phyloP scores from a whole-genome alignment of 441 rosid genomes.

The Euphorbia corollata region DNA sequence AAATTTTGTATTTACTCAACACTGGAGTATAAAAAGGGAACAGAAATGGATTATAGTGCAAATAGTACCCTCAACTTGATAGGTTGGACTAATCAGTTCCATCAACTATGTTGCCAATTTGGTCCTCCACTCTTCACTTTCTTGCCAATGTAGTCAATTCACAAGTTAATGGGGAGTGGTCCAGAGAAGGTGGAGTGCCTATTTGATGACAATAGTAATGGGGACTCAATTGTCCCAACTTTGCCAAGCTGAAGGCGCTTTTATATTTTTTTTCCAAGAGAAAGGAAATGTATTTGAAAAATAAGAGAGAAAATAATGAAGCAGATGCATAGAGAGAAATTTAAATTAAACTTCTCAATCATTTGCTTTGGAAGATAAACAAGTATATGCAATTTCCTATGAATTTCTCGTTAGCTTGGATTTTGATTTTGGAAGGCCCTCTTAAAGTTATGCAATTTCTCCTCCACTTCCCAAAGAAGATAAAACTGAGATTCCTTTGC shows the following conservation, averaged over 20 bases:
- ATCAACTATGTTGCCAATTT: neutral
- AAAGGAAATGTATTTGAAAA: neutral
- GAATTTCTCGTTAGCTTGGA: neutral
- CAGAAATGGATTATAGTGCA: neutral
- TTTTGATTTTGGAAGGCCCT: neutral
- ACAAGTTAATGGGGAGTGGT: neutral
- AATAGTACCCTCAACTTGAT: neutral
- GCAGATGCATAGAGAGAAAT: neutral
- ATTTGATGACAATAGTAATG: neutral
- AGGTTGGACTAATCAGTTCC: neutral
- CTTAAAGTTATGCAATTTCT: neutral
- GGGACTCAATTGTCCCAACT: neutral
- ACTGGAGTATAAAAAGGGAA: neutral
- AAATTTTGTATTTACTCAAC: neutral
- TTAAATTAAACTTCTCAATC: neutral
- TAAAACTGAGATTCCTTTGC: neutral
- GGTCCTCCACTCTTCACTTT: neutral
- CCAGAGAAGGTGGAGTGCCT: neutral
- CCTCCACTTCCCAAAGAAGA: neutral
- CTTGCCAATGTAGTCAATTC: neutral
- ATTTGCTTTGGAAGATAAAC: neutral
- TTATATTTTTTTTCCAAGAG: neutral
- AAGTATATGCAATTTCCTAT: neutral
- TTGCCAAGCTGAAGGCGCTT: neutral
- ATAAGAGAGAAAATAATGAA: neutral